Percentiles rank a stretch among this genome's conserved stretches.
Conservation (phyloP, 352 stramenopile genomes). For the Pythium aquatile region DNA sequence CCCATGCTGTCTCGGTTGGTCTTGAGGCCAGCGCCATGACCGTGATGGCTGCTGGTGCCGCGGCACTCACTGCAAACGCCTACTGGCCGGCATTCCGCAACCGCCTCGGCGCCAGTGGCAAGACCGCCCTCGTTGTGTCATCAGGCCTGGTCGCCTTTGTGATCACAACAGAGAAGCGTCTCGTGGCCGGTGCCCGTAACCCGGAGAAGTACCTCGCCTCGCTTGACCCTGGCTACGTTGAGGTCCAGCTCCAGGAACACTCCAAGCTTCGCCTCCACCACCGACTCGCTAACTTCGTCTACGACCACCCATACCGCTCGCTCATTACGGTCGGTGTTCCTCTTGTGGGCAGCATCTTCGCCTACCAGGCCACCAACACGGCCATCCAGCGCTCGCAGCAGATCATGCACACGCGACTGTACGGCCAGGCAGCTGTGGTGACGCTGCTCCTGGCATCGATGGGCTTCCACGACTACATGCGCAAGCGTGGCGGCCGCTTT, state of each 20-base stretch:
- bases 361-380: constrained; percentile 68
- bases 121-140: constrained; percentile 67
- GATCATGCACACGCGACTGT: constrained; percentile 88
- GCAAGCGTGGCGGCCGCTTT: constrained; percentile 55
- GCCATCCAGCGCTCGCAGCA: constrained; percentile 72
- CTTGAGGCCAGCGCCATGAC: constrained; percentile 46
- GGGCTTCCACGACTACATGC: constrained; percentile 86
- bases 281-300: constrained; percentile 67
- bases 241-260: constrained; percentile 29
- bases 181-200: constrained; percentile 66
- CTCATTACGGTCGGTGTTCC: constrained; percentile 52
- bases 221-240: constrained; percentile 49
- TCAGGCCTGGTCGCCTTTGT: constrained; percentile 64
- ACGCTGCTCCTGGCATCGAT: constrained; percentile 74
- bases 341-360: constrained; percentile 71
- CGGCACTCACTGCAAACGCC: constrained; percentile 49
- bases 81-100: constrained; percentile 69
- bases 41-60: constrained; percentile 23
- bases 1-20: constrained; percentile 52
- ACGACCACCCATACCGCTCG: constrained; percentile 76
- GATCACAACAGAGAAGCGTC: constrained; percentile 56
- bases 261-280: constrained; percentile 56
- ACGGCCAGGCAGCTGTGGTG: constrained; percentile 69
- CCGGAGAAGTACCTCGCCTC: constrained; percentile 68
- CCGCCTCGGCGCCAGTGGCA: constrained; percentile 65